phyloP scores from a whole-genome alignment of 2,329 filamentous ascomycete species.

The Claviceps fusiformis region DNA sequence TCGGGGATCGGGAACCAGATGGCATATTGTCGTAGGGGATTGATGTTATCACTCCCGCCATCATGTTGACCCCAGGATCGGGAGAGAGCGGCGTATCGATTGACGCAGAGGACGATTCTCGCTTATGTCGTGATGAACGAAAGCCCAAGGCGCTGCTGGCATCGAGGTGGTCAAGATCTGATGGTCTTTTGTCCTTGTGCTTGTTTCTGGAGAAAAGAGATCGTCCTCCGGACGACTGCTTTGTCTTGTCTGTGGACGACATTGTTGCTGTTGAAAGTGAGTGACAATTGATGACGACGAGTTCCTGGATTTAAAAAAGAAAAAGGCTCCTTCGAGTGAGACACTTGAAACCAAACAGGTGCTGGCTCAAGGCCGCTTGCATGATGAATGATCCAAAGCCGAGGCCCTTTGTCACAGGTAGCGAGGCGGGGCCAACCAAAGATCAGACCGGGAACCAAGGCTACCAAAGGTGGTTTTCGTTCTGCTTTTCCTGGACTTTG shows the following conservation, averaged over 20 bases:
- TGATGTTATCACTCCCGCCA: constrained; percentile 71
- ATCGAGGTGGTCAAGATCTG: constrained; percentile 46
- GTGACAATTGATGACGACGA: neutral
- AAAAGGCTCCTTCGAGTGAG: constrained; percentile 14
- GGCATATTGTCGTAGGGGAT: constrained; percentile 70
- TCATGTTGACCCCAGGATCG: constrained; percentile 55
- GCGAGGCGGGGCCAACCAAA: constrained; percentile 1
- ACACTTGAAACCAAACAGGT: constrained; percentile 20
- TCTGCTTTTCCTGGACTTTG: neutral
- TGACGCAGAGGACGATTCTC: constrained; percentile 59
- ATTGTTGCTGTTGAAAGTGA: constrained; percentile 21
- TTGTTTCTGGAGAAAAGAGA: constrained; percentile 86
- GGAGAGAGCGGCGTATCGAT: constrained; percentile 53
- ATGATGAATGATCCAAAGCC: constrained; percentile 18
- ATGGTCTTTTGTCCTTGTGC: constrained; percentile 55
- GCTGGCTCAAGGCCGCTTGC: constrained; percentile 26
- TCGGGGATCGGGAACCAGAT: constrained; percentile 53
- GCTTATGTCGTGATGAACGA: constrained; percentile 60
- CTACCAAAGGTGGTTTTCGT: neutral
- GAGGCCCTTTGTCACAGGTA: constrained; percentile 5
- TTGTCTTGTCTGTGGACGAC: constrained; percentile 61
- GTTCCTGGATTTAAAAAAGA: neutral
- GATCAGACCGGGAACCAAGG: neutral
- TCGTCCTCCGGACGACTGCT: constrained; percentile 61
- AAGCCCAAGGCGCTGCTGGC: constrained; percentile 49